A percentile compares a stretch with the other conserved stretches of the same genome.
phyloP scores from a whole-genome alignment of 306 rosid genomes.

The Bauhinia variegata region DNA sequence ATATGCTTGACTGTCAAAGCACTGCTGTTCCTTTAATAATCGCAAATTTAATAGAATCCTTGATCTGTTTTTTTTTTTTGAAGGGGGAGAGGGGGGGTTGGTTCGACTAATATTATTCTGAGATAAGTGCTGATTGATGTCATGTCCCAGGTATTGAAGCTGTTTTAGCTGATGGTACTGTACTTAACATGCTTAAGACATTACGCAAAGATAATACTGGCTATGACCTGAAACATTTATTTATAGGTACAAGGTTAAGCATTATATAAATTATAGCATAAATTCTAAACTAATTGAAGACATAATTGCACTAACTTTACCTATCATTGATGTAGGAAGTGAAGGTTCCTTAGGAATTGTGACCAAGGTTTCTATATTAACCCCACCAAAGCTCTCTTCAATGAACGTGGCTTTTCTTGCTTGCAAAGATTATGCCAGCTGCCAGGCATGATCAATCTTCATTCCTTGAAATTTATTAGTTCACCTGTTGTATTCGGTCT shows the following conservation, averaged over 20 bases:
- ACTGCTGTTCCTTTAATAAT: slow-evolving; percentile 24
- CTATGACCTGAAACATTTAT: slow-evolving; percentile 88
- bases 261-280: slow-evolving; percentile 17
- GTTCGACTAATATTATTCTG: slow-evolving; percentile 29
- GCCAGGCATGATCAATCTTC: slow-evolving; percentile 66
- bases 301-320: slow-evolving; percentile 28
- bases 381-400: slow-evolving; percentile 85
- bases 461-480: slow-evolving; percentile 22
- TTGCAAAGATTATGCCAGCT: slow-evolving; percentile 75
- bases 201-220: slow-evolving; percentile 97
- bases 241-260: slow-evolving; percentile 65
- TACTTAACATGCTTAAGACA: slow-evolving; percentile 88
- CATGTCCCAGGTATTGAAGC: slow-evolving; percentile 78
- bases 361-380: slow-evolving; percentile 88
- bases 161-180: slow-evolving; percentile 89
- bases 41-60: slow-evolving; percentile 29
- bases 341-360: slow-evolving; percentile 98
- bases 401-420: slow-evolving; percentile 86
- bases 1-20: slow-evolving; percentile 11
- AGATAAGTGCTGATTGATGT: slow-evolving; percentile 30
- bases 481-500: no score
- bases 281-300: slow-evolving; percentile 20
- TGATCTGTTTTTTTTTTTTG: no score
- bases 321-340: slow-evolving; percentile 68
- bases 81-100: no score